These are phyloP conservation scores for Mucuna pruriens DNA, from an alignment of 306 rosid genomes.

Conservation along the genomic window DNA sequence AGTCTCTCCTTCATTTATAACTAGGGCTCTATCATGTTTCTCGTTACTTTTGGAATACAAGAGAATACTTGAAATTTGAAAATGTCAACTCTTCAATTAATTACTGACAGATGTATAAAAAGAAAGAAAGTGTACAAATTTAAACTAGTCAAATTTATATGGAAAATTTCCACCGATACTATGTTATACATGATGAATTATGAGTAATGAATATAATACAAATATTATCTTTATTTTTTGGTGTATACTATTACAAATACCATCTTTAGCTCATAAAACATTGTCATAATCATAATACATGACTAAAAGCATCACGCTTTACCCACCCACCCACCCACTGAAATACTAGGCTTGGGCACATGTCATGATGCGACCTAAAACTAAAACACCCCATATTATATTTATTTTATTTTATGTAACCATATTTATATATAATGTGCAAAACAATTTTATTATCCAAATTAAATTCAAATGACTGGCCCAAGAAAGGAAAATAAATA, in stretches of 20 bases:
- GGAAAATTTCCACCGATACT: no score
- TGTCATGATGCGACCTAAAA: no score
- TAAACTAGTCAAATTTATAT: not conserved
- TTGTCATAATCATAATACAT: not conserved
- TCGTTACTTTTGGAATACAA: not conserved
- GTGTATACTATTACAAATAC: no score
- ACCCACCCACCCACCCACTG: not conserved
- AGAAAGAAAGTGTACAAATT: no score
- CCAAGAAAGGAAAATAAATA: not conserved
- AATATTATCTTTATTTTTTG: no score
- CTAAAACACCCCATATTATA: not conserved
- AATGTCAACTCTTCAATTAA: no score
- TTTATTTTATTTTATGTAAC: no score
- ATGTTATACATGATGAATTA: not conserved
- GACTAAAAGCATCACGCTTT: not conserved
- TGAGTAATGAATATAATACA: not conserved
- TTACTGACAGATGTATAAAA: no score
- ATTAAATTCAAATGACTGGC: not conserved
- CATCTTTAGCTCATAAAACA: not conserved
- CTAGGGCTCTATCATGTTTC: not conserved
- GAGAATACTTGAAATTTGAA: no score
- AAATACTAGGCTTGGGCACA: not conserved
- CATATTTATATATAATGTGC: no score
- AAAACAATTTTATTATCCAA: not conserved
- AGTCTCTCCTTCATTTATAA: not conserved